Evolutionary conservation across 768 basidiomycete species (phyloP), one percentile per base, ranked within the genome.

Genomic region (Boletus rubropictus): DNA sequence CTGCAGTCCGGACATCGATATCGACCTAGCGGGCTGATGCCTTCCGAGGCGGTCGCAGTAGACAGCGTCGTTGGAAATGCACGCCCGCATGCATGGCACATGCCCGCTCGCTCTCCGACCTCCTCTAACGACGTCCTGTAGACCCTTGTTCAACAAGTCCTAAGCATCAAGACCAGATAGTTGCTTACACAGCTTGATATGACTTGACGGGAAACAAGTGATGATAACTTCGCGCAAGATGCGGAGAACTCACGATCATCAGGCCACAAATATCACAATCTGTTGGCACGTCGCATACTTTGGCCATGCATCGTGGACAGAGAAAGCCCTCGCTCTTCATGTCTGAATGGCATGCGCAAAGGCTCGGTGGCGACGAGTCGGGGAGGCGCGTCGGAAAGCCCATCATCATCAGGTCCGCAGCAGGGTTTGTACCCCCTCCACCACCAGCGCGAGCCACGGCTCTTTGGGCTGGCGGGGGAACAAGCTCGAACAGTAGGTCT

Each of bases 381-480:
- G 94, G 89, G 6, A 96, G 74, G 15, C 93, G 82, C 14, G 88
- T 91, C 2, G 96, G 96, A 68, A 99, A 99, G 8, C 96, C 96
- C 91, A 99, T 98, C 79, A 96, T 88, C 88, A 99, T 96, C 43
- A 99, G 72, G 69, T 98, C 95, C 0, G 89, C 84, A 1, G 84
- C 79, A 18, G 79, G 78, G 52, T 83, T 86, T 10, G 72, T 66
- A 10, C 67, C 62, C 5, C 74, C 68, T 40, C 70, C 72, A 0
- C 74, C 76, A 4, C 72, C 62, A 3, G 72, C 59, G 24, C 80
- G 75, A 5, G 74, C 63, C 18, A 80, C 53, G 3, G 79, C 73
- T 5, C 77, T 78, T 60, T 89, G 86, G 1, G 93, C 91, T 0
- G 96, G 96, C 0, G 96, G 96, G 17, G 94, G 92, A 18, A 99